Conservation (phyloP, 768 basidiomycete genomes). For the Tricholoma matsutake region DNA sequence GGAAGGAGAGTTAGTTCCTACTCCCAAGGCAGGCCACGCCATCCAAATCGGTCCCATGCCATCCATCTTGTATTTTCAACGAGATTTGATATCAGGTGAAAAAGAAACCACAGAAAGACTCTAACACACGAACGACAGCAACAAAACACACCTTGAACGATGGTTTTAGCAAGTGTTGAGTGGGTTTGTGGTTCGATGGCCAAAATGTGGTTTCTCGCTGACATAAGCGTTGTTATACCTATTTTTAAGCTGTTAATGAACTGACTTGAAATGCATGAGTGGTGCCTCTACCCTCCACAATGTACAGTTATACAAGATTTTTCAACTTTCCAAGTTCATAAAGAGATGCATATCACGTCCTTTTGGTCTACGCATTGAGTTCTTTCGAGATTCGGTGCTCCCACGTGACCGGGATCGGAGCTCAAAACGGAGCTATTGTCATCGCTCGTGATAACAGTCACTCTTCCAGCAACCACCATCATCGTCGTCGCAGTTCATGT, state of each 20-base stretch:
- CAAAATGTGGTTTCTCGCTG: constrained; percentile 25
- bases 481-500: constrained; percentile 39
- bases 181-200: constrained; percentile 18
- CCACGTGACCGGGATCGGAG: constrained; percentile 26
- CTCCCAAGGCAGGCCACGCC: constrained; percentile 32
- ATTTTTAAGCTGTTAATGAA: constrained; percentile 1
- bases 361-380: background rate
- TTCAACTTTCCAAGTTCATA: background rate
- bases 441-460: constrained; percentile 15
- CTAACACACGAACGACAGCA: constrained; percentile 13
- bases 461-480: constrained; percentile 38
- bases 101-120: constrained; percentile 6
- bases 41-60: constrained; percentile 24
- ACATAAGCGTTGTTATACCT: constrained; percentile 30
- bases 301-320: too few species aligned
- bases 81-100: constrained; percentile 23
- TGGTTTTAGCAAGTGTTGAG: constrained; percentile 34
- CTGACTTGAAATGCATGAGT: background rate
- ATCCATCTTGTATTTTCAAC: constrained; percentile 18
- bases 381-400: background rate
- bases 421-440: constrained; percentile 26
- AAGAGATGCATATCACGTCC: background rate
- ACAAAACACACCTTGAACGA: constrained; percentile 39
- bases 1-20: constrained; percentile 12
- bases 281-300: too few species aligned